Percentiles rank a stretch among this genome's conserved stretches.
Conservation (phyloP, 192 early-diverging fungal genomes). For the Thamnidium elegans region DNA sequence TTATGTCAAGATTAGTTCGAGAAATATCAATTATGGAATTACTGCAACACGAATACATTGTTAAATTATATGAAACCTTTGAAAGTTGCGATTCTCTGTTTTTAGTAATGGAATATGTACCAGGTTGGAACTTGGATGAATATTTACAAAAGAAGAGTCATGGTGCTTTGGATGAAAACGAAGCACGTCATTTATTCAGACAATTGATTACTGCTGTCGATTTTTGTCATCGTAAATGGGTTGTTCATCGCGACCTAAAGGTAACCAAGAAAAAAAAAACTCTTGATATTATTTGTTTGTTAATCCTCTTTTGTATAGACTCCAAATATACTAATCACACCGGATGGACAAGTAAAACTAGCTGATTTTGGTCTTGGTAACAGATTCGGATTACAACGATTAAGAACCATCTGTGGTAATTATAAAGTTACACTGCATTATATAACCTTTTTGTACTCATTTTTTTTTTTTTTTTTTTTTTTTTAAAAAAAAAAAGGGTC, state of each 20-base stretch:
- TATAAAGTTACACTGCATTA: background rate
- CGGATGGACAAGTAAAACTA: slow-evolving; percentile 69
- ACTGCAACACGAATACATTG: slow-evolving; percentile 87
- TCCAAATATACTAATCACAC: slow-evolving; percentile 81
- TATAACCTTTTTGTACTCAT: background rate
- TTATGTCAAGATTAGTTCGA: slow-evolving; percentile 69
- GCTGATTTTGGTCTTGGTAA: slow-evolving; percentile 95
- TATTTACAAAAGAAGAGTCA: slow-evolving; percentile 68
- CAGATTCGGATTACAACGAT: slow-evolving; percentile 63
- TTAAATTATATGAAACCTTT: slow-evolving; percentile 79
- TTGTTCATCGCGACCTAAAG: slow-evolving; percentile 89
- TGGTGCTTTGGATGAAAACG: slow-evolving; percentile 77
- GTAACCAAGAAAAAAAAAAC: slow-evolving; percentile 45
- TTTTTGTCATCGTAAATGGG: slow-evolving; percentile 68
- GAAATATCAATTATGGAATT: slow-evolving; percentile 80
- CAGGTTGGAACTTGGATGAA: slow-evolving; percentile 84
- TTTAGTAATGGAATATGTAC: slow-evolving; percentile 86
- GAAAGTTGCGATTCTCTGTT: slow-evolving; percentile 79
- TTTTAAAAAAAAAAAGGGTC: slow-evolving; percentile 49
- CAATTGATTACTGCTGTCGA: slow-evolving; percentile 78
- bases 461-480: background rate
- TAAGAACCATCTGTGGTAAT: slow-evolving; percentile 88
- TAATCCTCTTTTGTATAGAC: slow-evolving; percentile 26
- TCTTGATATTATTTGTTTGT: background rate
- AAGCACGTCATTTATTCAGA: slow-evolving; percentile 83